Base-by-base conservation (phyloP, 1,284 basidiomycete species). In the Cutaneotrichosporon sp. region DNA sequence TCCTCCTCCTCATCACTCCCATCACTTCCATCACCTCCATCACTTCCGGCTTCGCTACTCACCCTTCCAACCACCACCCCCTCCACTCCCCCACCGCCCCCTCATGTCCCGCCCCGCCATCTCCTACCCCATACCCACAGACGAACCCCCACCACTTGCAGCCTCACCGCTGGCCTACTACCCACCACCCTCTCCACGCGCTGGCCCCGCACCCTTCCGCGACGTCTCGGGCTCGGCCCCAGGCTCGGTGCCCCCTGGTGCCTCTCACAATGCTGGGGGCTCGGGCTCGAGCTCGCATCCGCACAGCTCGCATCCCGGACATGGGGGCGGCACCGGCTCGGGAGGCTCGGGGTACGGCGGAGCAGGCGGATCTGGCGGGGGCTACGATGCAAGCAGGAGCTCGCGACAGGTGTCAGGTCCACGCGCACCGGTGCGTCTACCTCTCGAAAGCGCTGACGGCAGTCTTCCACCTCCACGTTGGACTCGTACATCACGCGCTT, bases 401-500 rank as follows among this genome's bases (percentile, higher is more conserved):
- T 16, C 18, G 38, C 38, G 38, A 1, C 38, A 42, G 38, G 38
- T 42, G n/a, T 42, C 38, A 42, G 38, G 38, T 9, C 38, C 38
- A 8, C 38, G 38, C n/a, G 38, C 18, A 11, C 46, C 46, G 10
- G 46, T 47, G 24, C 24, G 46, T 24, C 46, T 4, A 18, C 18
- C 16, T 18, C 29, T 29, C 29, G 11, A 11, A 4, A 42, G 20
- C 9, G 45, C 47, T 50, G 47, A 50, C 27, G 8, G 47, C 49
- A 74, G 72, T 57, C 71, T 2, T 68, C 64, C 25, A 58, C 71
- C 2, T 68, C 64, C 22, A 64, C 69, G 1, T 62, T 78, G 2
- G 95, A 97, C 78, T 91, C 92, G 47, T 89, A 91, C 42, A 94
- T 98, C 31, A 98, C 95, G 14, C 87, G 92, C 56, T 84, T 99